Percentiles rank a stretch among this genome's conserved stretches.
phyloP scores from a whole-genome alignment of 78 protist genomes.

The Guillardia theta region DNA sequence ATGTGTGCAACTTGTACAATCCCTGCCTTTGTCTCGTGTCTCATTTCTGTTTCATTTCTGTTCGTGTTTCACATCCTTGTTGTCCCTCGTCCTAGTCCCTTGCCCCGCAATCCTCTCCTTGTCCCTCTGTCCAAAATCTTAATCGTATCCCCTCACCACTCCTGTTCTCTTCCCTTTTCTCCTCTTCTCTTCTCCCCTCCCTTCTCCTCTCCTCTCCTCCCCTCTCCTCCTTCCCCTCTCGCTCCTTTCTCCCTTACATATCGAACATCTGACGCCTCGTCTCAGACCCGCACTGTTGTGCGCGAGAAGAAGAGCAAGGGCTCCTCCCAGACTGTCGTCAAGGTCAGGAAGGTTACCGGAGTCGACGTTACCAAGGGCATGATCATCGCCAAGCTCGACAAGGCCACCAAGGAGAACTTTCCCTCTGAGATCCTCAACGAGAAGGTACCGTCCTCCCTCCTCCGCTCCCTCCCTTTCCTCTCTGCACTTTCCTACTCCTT shows the following conservation, averaged over 20 bases:
- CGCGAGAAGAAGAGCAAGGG: neutral
- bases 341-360: neutral
- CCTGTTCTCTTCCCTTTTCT: neutral
- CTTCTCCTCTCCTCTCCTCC: neutral
- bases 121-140: no score
- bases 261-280: no score
- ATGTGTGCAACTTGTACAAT: no score
- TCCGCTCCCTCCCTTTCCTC: no score
- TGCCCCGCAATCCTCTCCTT: no score
- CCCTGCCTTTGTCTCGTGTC: no score
- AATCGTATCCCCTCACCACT: no score
- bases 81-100: no score
- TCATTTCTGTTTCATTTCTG: no score
- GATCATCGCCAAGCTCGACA: constrained; percentile 21
- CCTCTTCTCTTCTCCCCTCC: neutral
- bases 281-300: neutral
- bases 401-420: neutral
- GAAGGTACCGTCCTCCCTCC: no score
- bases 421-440: neutral
- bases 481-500: neutral
- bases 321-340: neutral
- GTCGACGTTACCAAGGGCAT: neutral
- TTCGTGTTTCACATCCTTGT: neutral
- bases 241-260: neutral
- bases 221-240: neutral